Evolutionary conservation across 108 stramenopile genomes (phyloP).

Genomic region (Skeletonema costatum): DNA sequence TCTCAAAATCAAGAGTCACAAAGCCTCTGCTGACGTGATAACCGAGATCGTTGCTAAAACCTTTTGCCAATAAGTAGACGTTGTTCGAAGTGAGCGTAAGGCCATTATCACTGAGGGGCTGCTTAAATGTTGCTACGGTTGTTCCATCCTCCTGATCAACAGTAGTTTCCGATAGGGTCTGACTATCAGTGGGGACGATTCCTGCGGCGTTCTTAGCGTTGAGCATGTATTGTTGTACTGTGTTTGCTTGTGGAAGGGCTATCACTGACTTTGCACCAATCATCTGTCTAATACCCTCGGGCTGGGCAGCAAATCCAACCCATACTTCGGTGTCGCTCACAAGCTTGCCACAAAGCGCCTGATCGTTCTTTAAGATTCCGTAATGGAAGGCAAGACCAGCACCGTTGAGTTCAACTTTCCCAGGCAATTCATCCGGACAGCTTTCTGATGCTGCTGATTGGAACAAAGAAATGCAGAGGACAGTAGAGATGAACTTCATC

Average conservation of each 20-base stretch:
- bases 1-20: slow-evolving; percentile 28
- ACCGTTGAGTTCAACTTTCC: neutral
- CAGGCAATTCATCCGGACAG: neutral
- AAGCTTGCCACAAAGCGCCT: neutral
- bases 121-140: slow-evolving; percentile 58
- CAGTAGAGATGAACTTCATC: neutral
- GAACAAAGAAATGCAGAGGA: neutral
- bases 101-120: slow-evolving; percentile 51
- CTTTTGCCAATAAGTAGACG: neutral
- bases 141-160: slow-evolving; percentile 28
- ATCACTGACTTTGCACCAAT: slow-evolving; percentile 25
- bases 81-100: neutral
- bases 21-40: slow-evolving; percentile 7
- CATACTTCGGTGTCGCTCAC: neutral
- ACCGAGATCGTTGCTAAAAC: slow-evolving; percentile 6
- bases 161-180: slow-evolving; percentile 58
- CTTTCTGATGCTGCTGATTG: neutral
- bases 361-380: neutral
- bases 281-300: slow-evolving; percentile 12
- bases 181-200: slow-evolving; percentile 21
- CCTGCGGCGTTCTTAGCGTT: slow-evolving; percentile 4
- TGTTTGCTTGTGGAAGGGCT: slow-evolving; percentile 24
- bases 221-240: slow-evolving; percentile 54
- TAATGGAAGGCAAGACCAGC: neutral
- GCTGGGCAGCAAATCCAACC: slow-evolving; percentile 1